Percentiles rank a stretch among this genome's conserved stretches.
These are phyloP conservation scores for Peziza echinospora DNA, from an alignment of 495 filamentous ascomycete species.

Conservation along the genomic window DNA sequence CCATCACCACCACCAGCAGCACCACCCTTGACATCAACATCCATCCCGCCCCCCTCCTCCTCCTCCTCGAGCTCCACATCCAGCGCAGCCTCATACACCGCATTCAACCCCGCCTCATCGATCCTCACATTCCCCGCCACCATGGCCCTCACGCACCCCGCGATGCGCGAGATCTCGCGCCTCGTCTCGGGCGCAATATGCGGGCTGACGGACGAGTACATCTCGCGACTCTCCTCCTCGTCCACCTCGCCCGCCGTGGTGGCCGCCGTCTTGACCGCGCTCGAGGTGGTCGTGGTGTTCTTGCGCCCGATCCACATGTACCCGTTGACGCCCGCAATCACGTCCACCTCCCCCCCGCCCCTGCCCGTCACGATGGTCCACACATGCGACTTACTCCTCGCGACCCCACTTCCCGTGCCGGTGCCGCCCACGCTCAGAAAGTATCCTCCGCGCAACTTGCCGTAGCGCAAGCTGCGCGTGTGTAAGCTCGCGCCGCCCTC, in stretches of 20 bases:
- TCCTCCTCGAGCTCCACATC: background rate
- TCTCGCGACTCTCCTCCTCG: slow-evolving; percentile 46
- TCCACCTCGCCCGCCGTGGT: slow-evolving; percentile 27
- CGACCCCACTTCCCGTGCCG: slow-evolving; percentile 68
- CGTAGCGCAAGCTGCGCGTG: slow-evolving; percentile 75
- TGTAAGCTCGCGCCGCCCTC: slow-evolving; percentile 74
- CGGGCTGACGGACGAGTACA: slow-evolving; percentile 83
- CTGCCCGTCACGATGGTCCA: slow-evolving; percentile 51
- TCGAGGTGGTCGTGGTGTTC: slow-evolving; percentile 22
- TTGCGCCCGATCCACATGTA: slow-evolving; percentile 89
- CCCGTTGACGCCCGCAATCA: slow-evolving; percentile 83
- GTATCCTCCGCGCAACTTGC: slow-evolving; percentile 78
- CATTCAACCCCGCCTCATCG: slow-evolving; percentile 76
- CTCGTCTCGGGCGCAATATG: slow-evolving; percentile 50
- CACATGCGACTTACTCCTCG: slow-evolving; percentile 59
- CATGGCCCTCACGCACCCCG: slow-evolving; percentile 56
- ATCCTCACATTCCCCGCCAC: slow-evolving; percentile 63
- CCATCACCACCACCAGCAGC: background rate
- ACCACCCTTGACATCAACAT: background rate
- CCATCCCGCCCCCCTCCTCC: background rate
- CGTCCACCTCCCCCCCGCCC: slow-evolving; percentile 57
- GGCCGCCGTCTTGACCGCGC: slow-evolving; percentile 26
- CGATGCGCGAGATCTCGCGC: slow-evolving; percentile 65
- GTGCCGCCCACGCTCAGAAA: slow-evolving; percentile 59
- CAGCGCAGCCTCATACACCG: slow-evolving; percentile 49